Percentiles rank a stretch among this genome's conserved stretches.
These are phyloP conservation scores for Boletus sensibilis DNA, from an alignment of 768 basidiomycete species.

Conservation along the genomic window DNA sequence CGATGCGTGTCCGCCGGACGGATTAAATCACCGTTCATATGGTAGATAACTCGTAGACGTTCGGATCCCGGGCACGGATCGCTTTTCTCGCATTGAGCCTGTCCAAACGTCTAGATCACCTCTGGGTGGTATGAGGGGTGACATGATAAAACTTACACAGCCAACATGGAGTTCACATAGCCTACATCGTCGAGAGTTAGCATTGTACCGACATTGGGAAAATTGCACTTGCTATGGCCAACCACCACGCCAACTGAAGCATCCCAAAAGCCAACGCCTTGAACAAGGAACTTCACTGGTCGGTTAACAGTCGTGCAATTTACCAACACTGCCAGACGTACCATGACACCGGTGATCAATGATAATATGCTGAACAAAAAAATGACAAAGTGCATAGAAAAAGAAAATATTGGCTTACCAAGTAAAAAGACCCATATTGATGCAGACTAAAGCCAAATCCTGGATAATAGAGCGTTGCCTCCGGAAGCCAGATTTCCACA, in stretches of 20 bases:
- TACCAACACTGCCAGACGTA: not conserved
- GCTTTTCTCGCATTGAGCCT: conserved; percentile 12
- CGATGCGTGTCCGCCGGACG: too few relatives aligned
- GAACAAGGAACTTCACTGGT: not conserved
- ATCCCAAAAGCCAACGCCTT: not conserved
- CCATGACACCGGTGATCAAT: not conserved
- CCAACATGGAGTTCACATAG: conserved; percentile 16
- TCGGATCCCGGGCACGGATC: conserved; percentile 8
- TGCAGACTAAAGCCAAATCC: conserved; percentile 11
- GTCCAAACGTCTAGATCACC: not conserved
- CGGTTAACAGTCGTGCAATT: not conserved
- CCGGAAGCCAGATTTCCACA: conserved; percentile 15
- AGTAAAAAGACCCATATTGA: not conserved
- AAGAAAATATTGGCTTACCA: too few relatives aligned
- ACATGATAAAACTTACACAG: conserved; percentile 4
- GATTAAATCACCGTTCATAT: not conserved
- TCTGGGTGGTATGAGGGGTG: too few relatives aligned
- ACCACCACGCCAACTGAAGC: too few relatives aligned
- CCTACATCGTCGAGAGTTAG: not conserved
- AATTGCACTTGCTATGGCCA: too few relatives aligned
- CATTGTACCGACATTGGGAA: not conserved
- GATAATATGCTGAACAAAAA: too few relatives aligned
- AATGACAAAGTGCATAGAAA: too few relatives aligned
- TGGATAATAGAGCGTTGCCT: conserved; percentile 4
- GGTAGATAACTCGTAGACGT: not conserved